Evolutionary conservation across 78 protist genomes (phyloP).

Genomic region (Polysphondylium violaceum): DNA sequence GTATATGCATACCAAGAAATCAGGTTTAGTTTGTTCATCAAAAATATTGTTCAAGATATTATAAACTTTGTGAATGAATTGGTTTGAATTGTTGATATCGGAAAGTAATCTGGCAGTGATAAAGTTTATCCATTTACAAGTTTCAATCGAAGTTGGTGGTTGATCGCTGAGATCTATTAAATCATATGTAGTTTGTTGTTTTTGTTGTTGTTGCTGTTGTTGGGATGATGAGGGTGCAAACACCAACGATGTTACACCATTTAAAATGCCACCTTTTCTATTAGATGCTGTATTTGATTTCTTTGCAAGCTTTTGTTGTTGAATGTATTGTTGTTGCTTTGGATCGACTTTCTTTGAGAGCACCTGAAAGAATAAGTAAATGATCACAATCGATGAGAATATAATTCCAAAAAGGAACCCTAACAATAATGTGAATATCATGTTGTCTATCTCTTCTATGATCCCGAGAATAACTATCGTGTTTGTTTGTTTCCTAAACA

Average conservation of each 20-base stretch:
- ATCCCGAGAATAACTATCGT: no score
- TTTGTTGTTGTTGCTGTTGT: background rate
- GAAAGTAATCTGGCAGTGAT: slow-evolving; percentile 34
- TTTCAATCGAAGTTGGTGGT: slow-evolving; percentile 71
- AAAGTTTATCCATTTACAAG: slow-evolving; percentile 73
- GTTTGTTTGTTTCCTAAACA: no score
- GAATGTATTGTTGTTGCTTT: background rate
- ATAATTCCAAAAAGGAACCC: slow-evolving; percentile 55
- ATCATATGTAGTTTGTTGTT: background rate
- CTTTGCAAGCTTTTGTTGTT: background rate
- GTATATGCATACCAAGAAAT: slow-evolving; percentile 28
- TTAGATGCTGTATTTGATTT: background rate
- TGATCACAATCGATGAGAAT: slow-evolving; percentile 8
- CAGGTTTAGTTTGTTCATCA: slow-evolving; percentile 64
- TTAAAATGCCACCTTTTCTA: background rate
- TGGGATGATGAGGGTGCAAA: background rate
- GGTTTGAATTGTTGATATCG: slow-evolving; percentile 61
- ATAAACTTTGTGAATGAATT: slow-evolving; percentile 36
- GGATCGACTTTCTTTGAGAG: slow-evolving; percentile 56
- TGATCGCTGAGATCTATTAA: slow-evolving; percentile 24
- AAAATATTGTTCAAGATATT: slow-evolving; percentile 30
- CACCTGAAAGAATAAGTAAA: slow-evolving; percentile 41
- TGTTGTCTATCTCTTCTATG: background rate
- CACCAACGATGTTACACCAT: no score
- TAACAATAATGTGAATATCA: slow-evolving; percentile 23